These are phyloP conservation scores for Penicillium arizonense DNA, from an alignment of 495 filamentous ascomycete genomes.

Conservation along the genomic window DNA sequence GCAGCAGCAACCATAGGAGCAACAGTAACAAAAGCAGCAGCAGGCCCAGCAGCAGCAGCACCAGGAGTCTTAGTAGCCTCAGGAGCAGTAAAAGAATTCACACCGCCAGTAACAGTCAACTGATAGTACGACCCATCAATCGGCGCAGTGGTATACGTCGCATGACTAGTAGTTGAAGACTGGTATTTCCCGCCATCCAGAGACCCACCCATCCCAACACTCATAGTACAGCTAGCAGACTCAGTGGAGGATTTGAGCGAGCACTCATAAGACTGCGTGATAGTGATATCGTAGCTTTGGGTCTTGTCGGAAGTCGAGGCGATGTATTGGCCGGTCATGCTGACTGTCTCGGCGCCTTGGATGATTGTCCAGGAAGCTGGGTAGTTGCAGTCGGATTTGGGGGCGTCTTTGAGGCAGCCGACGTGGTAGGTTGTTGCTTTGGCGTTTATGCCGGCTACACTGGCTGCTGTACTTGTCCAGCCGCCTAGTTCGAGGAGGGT, in stretches of 20 bases:
- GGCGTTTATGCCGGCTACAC: constrained; percentile 13
- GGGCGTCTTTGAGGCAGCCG: constrained; percentile 13
- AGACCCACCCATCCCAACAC: constrained; percentile 1
- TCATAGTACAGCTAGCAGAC: constrained; percentile 23
- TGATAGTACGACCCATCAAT: constrained; percentile 3
- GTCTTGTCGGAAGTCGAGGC: constrained; percentile 3
- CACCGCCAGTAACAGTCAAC: constrained; percentile 20
- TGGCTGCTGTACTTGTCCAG: constrained; percentile 19
- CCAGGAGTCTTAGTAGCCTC: constrained; percentile 12
- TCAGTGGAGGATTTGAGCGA: constrained; percentile 14
- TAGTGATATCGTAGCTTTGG: constrained; percentile 12
- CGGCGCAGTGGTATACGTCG: constrained; percentile 6
- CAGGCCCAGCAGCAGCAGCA: constrained; percentile 10
- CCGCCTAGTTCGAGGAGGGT: not conserved
- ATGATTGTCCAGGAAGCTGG: constrained; percentile 13
- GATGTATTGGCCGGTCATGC: constrained; percentile 14
- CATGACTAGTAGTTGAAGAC: constrained; percentile 2
- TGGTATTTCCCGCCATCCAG: not conserved
- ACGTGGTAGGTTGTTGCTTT: constrained; percentile 21
- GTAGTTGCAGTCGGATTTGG: constrained; percentile 19
- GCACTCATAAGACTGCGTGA: constrained; percentile 16
- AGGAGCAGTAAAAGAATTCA: constrained; percentile 12
- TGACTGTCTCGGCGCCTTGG: constrained; percentile 18
- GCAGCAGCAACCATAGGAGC: constrained; percentile 23
- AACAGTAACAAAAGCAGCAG: constrained; percentile 19